phyloP scores from a whole-genome alignment of 2,329 filamentous ascomycete genomes.

The Pseudocercospora fuligena region DNA sequence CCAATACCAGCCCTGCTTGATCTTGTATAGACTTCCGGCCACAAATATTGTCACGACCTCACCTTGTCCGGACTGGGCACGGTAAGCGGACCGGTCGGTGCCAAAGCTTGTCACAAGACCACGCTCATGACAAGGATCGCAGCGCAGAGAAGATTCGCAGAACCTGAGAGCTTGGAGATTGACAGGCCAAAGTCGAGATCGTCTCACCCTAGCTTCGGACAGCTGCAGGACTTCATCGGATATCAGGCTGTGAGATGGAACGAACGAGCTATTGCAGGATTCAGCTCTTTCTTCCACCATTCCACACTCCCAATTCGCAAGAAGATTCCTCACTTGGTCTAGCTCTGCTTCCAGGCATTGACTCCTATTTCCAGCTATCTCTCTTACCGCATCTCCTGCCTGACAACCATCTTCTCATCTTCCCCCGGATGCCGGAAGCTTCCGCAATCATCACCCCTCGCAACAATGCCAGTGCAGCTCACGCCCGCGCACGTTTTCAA shows the following conservation, averaged over 20 bases:
- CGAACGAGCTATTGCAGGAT: neutral
- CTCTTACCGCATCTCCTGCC: neutral
- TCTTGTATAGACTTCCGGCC: neutral
- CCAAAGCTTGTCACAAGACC: neutral
- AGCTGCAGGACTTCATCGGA: neutral
- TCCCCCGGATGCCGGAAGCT: neutral
- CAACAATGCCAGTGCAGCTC: constrained; percentile 10
- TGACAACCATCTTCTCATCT: neutral
- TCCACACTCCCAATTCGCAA: neutral
- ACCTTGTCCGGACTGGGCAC: neutral
- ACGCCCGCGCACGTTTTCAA: constrained; percentile 7
- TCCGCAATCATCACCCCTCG: neutral
- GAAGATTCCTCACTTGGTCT: neutral
- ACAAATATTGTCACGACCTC: constrained; percentile 1
- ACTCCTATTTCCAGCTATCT: neutral
- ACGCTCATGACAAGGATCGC: neutral
- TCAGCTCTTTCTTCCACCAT: neutral
- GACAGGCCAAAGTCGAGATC: constrained; percentile 1
- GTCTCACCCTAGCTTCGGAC: neutral
- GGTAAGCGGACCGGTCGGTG: constrained; percentile 3
- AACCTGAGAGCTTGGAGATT: neutral
- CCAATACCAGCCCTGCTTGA: neutral
- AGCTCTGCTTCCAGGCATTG: neutral
- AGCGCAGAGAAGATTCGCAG: neutral
- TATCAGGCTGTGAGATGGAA: neutral